These are phyloP conservation scores for Sugiyamaella japonica DNA, from an alignment of 1,139 yeast genomes.

Conservation along the genomic window DNA sequence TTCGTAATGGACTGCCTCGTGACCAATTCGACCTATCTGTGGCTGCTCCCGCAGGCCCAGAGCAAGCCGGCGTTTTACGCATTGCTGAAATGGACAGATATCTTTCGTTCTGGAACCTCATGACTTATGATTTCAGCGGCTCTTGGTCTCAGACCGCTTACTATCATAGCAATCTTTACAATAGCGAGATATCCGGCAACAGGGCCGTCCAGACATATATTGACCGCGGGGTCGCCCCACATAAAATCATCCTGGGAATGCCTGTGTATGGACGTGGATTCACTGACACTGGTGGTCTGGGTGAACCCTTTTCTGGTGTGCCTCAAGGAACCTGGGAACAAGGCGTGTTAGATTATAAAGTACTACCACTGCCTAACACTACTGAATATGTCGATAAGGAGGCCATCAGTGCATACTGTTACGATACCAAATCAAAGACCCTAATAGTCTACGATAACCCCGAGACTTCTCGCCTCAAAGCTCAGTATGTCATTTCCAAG, in stretches of 20 bases:
- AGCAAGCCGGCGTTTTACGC: conserved; percentile 47
- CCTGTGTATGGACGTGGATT: conserved; percentile 85
- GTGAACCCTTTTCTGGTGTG: conserved; percentile 49
- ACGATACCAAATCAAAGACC: conserved; percentile 43
- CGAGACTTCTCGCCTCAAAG: conserved; percentile 56
- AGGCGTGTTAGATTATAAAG: conserved; percentile 55
- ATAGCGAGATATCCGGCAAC: conserved; percentile 51
- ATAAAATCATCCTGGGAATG: conserved; percentile 77
- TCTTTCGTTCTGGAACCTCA: conserved; percentile 74
- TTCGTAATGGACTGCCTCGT: conserved; percentile 27
- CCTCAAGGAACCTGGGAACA: conserved; percentile 49
- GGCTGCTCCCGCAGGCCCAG: conserved; percentile 73
- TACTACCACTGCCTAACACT: conserved; percentile 48
- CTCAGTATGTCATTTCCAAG: conserved; percentile 51
- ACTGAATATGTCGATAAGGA: conserved; percentile 53
- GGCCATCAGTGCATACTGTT: conserved; percentile 61
- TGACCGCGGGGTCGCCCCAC: conserved; percentile 46
- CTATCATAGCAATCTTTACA: conserved; percentile 71
- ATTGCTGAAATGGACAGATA: conserved; percentile 56
- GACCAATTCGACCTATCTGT: conserved; percentile 55
- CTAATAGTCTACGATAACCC: conserved; percentile 69
- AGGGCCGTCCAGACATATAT: conserved; percentile 51
- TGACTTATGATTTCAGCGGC: conserved; percentile 89
- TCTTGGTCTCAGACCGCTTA: conserved; percentile 65
- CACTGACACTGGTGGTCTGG: conserved; percentile 47